Conservation (phyloP, 345 rosid genomes). For the Limnanthes douglasii region DNA sequence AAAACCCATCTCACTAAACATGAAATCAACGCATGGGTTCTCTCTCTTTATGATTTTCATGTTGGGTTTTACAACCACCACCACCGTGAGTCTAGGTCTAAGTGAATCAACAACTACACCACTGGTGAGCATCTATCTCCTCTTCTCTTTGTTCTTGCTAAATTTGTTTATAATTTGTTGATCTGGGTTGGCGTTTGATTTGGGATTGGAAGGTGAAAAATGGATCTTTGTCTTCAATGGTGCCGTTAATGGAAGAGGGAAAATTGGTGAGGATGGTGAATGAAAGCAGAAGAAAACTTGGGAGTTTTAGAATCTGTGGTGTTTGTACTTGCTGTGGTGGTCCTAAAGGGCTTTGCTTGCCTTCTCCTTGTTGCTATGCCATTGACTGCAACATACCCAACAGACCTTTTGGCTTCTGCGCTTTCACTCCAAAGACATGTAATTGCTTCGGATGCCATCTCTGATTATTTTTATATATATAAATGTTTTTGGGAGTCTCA, state of each 20-base stretch:
- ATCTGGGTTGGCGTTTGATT: slow-evolving; percentile 11
- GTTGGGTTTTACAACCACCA: slow-evolving; percentile 6
- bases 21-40: too few species aligned
- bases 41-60: slow-evolving; percentile 13
- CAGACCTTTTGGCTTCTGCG: slow-evolving; percentile 70
- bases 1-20: too few species aligned
- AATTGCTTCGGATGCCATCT: slow-evolving; percentile 73
- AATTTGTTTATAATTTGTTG: slow-evolving; percentile 2
- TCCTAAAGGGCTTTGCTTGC: slow-evolving; percentile 42
- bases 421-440: slow-evolving; percentile 72
- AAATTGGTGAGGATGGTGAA: slow-evolving; percentile 38
- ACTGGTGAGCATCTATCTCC: slow-evolving; percentile 19
- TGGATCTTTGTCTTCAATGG: slow-evolving; percentile 23
- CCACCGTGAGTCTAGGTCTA: too few species aligned
- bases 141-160: neutral
- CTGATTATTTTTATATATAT: slow-evolving; percentile 8
- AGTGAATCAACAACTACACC: slow-evolving; percentile 6
- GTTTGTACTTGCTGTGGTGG: slow-evolving; percentile 75
- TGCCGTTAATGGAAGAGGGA: slow-evolving; percentile 24
- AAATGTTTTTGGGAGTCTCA: slow-evolving; percentile 17
- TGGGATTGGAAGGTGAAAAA: slow-evolving; percentile 26
- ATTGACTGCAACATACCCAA: slow-evolving; percentile 80
- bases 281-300: slow-evolving; percentile 43
- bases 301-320: slow-evolving; percentile 60
- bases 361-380: slow-evolving; percentile 78